phyloP scores from a whole-genome alignment of 805 yeast species.

The Lipomyces chichibuensis region DNA sequence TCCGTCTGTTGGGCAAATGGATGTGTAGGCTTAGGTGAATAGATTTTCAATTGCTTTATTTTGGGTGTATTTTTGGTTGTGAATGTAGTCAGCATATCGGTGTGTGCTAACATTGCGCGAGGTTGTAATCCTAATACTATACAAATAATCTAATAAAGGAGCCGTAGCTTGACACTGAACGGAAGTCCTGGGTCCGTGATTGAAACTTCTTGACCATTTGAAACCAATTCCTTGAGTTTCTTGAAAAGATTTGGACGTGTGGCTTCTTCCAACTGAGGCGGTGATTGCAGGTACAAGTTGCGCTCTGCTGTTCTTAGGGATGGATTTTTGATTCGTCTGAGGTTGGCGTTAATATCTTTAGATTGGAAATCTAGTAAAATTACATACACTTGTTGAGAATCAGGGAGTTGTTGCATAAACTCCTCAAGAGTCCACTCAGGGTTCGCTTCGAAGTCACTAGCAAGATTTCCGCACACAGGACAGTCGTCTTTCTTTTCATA shows the following conservation, averaged over 20 bases:
- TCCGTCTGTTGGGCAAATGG: slow-evolving; percentile 11
- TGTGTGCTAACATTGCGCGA: neutral
- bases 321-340: slow-evolving; percentile 47
- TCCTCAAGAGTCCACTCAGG: slow-evolving; percentile 46
- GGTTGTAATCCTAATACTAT: neutral
- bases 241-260: slow-evolving; percentile 52
- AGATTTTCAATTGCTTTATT: neutral
- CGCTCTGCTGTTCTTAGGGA: slow-evolving; percentile 50
- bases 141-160: slow-evolving; percentile 25
- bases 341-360: neutral
- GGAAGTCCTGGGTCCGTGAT: slow-evolving; percentile 59
- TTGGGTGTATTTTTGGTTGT: neutral
- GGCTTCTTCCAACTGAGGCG: slow-evolving; percentile 51
- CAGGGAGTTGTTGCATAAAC: slow-evolving; percentile 50
- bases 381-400: slow-evolving; percentile 41
- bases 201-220: slow-evolving; percentile 53
- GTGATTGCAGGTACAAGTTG: slow-evolving; percentile 53
- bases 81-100: neutral
- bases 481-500: slow-evolving; percentile 66
- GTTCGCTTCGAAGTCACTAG: slow-evolving; percentile 33
- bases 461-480: slow-evolving; percentile 68
- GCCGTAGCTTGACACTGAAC: slow-evolving; percentile 45
- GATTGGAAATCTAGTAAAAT: neutral
- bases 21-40: neutral
- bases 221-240: slow-evolving; percentile 47